Evolutionary conservation across 2,329 filamentous ascomycete genomes (phyloP), one percentile per base, ranked within the genome.

Genomic region (Paramyrothecium roridum): DNA sequence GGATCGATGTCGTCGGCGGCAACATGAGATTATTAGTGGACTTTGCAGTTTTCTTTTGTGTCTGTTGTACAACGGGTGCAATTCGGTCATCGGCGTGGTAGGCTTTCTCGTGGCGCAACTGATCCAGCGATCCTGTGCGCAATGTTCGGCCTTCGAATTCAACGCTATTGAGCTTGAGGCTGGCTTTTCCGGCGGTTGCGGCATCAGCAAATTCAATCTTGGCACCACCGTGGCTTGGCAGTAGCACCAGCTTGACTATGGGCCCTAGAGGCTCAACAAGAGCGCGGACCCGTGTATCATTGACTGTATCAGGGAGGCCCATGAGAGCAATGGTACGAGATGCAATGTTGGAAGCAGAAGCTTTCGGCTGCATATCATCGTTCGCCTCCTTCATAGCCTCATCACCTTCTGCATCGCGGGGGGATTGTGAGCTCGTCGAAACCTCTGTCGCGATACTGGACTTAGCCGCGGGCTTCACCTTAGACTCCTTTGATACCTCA

Each of bases 221-320:
- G 6, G 93, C 95, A 13, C 92, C 93, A 56, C 88, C 86, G 59
- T 96, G 90, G 57, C 91, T 84, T 1, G 92, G 91, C 48, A 91
- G 86, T 12, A 97, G 79, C 13, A 89, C 80, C 3, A 98, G 80
- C 70, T 93, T 93, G 59, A 87, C 79, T 22, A 97, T 79, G 1
- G 80, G 72, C 1, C 91, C 92, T 48, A 87, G 80, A 2, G 85
- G 81, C 62, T 91, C 88, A 10, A 89, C 85, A 3, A 96, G 76
- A 0, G 86, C 80, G 48, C 84, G 84, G 54, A 99, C 84, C 30
- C 93, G 90, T 1, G 89, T 85, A 65, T 96, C 91, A 61, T 96
- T 97, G 65, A 98, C 85, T 0, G 93, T 98, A 66, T 98, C 95
- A 1, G 95, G 91, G 1, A 99, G 78, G 59, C 93, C 89, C 73